Base-by-base conservation (phyloP, 2,329 filamentous ascomycete species). In the Byssothecium circinans region DNA sequence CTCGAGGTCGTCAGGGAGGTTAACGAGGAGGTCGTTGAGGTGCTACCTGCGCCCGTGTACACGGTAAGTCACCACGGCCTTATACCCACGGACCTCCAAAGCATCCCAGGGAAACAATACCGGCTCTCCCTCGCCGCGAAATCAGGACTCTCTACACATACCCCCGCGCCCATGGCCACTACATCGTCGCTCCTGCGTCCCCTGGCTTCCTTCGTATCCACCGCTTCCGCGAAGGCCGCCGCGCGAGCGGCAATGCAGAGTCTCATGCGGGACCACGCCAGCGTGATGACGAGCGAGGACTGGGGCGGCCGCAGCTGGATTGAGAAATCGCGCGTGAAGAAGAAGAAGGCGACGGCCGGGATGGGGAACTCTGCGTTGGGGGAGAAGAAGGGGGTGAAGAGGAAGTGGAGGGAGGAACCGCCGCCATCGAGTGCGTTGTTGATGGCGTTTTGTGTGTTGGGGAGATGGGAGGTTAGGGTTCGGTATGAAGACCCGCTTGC, bases 391-490 rank as follows among this genome's bases (percentile, higher is more conserved):
- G 23, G 23, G 23, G 29, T 32, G 36, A 39, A 39, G 36, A 25
- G 19, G 12, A 23, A 7, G n/a, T 17, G 4, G 23, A 32, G n/a
- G 23, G 12, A 2, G 19, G 23, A 45, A 18, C 36, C 40, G 36
- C 18, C 20, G 10, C 19, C 36, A 2, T 10, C 3, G 0, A 48
- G 51, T 1, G 56, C 54, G 1, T 18, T 61, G 30, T 11, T 62
- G 43, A 50, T 62, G 40, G 54, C 47, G 11, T 56, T 61, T 53
- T 46, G 33, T 17, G 8, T 27, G 8, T 40, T 15, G 20, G 42
- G 4, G 15, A 46, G 47, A 41, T 62, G 60, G 60, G 56, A 60
- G 47, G 56, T 60, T 6, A 54, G 34, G 23, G 46, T 62, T 4
- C 8, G 37, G 43, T 62, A 61, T 49, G 53, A 58, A 27, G 53